Evolutionary conservation across 192 early-diverging fungal species (phyloP).

Genomic region (Rhizophagus sp.): DNA sequence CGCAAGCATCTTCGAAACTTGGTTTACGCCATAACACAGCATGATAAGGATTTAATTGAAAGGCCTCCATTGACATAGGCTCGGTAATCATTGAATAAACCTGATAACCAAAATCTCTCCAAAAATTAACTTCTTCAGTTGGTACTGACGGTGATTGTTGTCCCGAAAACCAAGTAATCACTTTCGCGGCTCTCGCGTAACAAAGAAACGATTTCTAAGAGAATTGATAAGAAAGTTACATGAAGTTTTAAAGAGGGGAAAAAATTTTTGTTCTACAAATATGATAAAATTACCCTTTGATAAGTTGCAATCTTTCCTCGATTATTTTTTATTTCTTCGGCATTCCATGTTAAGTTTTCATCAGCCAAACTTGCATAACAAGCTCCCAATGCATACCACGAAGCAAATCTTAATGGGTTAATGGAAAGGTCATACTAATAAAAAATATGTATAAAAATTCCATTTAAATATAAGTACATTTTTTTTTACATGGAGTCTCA

Average conservation of each 20-base stretch:
- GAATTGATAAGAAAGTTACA: neutral
- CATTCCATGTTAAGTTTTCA: conserved; percentile 65
- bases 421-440: conserved; percentile 54
- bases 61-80: conserved; percentile 56
- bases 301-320: conserved; percentile 51
- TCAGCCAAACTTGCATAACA: conserved; percentile 61
- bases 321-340: conserved; percentile 55
- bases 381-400: conserved; percentile 66
- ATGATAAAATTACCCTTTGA: conserved; percentile 51
- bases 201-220: conserved; percentile 63
- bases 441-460: neutral
- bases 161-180: neutral
- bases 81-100: conserved; percentile 48
- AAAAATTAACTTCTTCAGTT: conserved; percentile 41
- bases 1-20: conserved; percentile 38
- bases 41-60: conserved; percentile 21
- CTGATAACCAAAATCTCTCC: conserved; percentile 53
- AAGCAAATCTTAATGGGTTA: conserved; percentile 55
- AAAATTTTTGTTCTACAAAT: neutral
- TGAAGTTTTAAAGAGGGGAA: neutral
- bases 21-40: conserved; percentile 20
- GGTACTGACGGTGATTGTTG: neutral
- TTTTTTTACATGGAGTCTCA: neutral
- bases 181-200: conserved; percentile 51
- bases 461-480: neutral